Conservation (phyloP, 768 basidiomycete species). For the Kwoniella botswanensis region DNA sequence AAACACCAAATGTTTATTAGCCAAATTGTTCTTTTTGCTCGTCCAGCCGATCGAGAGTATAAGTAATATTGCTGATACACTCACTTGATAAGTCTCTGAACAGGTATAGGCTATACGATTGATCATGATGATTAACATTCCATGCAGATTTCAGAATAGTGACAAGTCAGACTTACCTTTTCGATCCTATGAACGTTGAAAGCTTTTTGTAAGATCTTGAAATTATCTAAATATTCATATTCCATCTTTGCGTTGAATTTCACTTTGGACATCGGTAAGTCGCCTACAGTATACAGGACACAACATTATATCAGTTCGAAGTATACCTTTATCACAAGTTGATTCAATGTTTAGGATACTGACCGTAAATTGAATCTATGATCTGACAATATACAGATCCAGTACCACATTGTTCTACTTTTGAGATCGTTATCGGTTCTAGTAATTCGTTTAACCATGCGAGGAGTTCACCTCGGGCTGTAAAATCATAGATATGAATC, state of each 20-base stretch:
- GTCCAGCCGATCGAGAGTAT: background rate
- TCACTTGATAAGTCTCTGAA: constrained; percentile 89
- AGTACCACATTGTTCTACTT: constrained; percentile 74
- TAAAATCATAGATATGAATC: background rate
- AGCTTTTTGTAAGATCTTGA: constrained; percentile 88
- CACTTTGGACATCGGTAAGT: constrained; percentile 86
- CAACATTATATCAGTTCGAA: background rate
- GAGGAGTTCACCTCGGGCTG: constrained; percentile 73
- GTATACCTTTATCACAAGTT: too few relatives aligned
- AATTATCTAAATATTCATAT: constrained; percentile 94
- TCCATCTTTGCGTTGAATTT: constrained; percentile 94
- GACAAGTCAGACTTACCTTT: constrained; percentile 68
- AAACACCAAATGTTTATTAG: background rate
- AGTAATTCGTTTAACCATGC: constrained; percentile 94
- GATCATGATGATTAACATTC: background rate
- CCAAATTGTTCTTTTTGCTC: background rate
- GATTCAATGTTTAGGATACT: constrained; percentile 44
- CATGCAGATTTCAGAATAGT: background rate
- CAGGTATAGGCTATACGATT: constrained; percentile 76
- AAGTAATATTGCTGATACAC: constrained; percentile 6
- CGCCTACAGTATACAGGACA: constrained; percentile 63
- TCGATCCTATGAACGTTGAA: constrained; percentile 95
- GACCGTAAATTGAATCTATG: constrained; percentile 91
- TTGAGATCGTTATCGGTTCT: constrained; percentile 74
- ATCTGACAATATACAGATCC: constrained; percentile 95